These are phyloP conservation scores for Oxytropis ochrocephala DNA, from an alignment of 306 rosid species.

Conservation along the genomic window DNA sequence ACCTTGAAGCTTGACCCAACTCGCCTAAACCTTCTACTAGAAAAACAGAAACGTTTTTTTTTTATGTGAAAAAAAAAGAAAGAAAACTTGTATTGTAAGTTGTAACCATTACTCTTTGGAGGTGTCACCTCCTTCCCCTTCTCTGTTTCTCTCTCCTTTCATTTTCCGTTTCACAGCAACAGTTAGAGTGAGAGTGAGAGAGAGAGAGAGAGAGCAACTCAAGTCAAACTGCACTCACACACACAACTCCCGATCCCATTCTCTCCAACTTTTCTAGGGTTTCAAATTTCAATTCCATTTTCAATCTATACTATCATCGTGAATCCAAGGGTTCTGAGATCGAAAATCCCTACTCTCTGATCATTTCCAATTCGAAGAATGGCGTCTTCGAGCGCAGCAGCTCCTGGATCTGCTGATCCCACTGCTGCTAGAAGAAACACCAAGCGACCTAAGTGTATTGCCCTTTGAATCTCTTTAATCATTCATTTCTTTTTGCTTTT, in stretches of 20 bases:
- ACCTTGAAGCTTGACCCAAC: no score
- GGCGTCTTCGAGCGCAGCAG: constrained; percentile 67
- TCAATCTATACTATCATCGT: not conserved
- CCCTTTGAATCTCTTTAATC: constrained; percentile 1
- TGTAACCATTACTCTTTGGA: not conserved
- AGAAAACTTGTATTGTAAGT: no score
- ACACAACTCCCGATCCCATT: not conserved
- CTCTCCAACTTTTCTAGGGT: not conserved
- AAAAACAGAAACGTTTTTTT: no score
- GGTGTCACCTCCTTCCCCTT: not conserved
- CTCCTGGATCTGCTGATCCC: constrained; percentile 72
- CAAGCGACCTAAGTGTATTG: constrained; percentile 88
- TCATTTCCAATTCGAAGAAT: constrained; percentile 48
- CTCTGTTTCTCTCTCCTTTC: constrained; percentile 1
- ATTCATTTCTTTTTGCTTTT: not conserved
- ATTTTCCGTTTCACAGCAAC: not conserved
- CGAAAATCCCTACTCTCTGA: constrained; percentile 14
- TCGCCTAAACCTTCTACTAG: no score
- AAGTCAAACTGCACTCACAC: not conserved
- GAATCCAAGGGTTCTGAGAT: not conserved
- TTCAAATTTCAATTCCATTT: not conserved
- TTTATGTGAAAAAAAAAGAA: no score
- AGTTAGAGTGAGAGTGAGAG: not conserved
- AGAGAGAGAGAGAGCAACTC: not conserved
- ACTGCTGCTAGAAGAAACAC: constrained; percentile 62